These are phyloP conservation scores for Boletus sensibilis DNA, from an alignment of 768 basidiomycete species.

Conservation along the genomic window DNA sequence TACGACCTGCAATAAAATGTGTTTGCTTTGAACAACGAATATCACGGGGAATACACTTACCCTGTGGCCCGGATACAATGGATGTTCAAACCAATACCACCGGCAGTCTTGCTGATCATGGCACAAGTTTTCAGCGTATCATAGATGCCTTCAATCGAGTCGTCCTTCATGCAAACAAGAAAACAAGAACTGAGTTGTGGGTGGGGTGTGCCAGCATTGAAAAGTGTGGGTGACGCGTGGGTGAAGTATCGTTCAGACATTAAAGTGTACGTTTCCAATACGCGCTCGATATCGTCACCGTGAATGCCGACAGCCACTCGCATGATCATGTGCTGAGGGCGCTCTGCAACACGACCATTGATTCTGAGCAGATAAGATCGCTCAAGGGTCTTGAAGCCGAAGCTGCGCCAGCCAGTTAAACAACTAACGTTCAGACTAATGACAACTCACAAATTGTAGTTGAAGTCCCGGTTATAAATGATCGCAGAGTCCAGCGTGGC, in stretches of 20 bases:
- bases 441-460: slow-evolving; percentile 81
- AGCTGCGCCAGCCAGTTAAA: slow-evolving; percentile 45
- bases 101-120: slow-evolving; percentile 99
- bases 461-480: slow-evolving; percentile 98
- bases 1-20: slow-evolving; percentile 64
- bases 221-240: slow-evolving; percentile 95
- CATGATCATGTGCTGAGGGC: slow-evolving; percentile 99
- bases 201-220: slow-evolving; percentile 96
- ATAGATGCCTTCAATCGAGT: slow-evolving; percentile 98
- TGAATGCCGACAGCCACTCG: slow-evolving; percentile 98
- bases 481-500: slow-evolving; percentile 87
- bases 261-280: slow-evolving; percentile 88
- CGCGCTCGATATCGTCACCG: slow-evolving; percentile 82
- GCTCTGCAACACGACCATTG: slow-evolving; percentile 91
- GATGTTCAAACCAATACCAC: slow-evolving; percentile 94
- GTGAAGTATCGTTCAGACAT: slow-evolving; percentile 99
- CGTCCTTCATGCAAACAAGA: slow-evolving; percentile 97
- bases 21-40: not conserved
- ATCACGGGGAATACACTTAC: slow-evolving; percentile 40
- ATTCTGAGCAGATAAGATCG: slow-evolving; percentile 95
- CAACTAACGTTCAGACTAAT: not conserved
- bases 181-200: slow-evolving; percentile 97
- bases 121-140: slow-evolving; percentile 98
- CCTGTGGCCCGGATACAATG: slow-evolving; percentile 96
- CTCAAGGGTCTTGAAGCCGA: slow-evolving; percentile 99